These are phyloP conservation scores for Aquilaria yunnanensis DNA, from an alignment of 345 rosid genomes.

Conservation along the genomic window DNA sequence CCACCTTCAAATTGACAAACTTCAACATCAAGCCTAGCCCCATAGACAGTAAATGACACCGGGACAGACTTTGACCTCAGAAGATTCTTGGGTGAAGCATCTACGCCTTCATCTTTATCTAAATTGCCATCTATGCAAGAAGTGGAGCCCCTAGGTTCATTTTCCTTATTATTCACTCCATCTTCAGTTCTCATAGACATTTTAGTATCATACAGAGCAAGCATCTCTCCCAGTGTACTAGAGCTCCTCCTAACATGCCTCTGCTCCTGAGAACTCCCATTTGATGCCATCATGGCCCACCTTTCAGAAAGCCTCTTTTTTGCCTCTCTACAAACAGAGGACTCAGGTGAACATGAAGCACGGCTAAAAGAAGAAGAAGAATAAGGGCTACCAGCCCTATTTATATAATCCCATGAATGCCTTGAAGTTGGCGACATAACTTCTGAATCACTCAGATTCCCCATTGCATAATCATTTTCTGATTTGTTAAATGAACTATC, in stretches of 20 bases:
- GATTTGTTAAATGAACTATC: constrained; percentile 81
- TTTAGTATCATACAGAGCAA: constrained; percentile 65
- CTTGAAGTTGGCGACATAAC: constrained; percentile 67
- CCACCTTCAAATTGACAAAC: constrained; percentile 34
- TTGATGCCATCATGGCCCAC: constrained; percentile 88
- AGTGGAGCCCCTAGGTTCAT: constrained; percentile 43
- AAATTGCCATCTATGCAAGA: constrained; percentile 38
- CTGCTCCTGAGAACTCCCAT: constrained; percentile 48
- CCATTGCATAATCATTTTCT: constrained; percentile 46
- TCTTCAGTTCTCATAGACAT: constrained; percentile 31
- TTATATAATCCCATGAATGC: constrained; percentile 84
- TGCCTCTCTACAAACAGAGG: constrained; percentile 80
- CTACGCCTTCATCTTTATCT: constrained; percentile 34
- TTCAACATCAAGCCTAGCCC: constrained; percentile 38
- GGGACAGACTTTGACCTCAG: constrained; percentile 78
- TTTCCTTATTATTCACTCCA: constrained; percentile 28
- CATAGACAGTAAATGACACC: constrained; percentile 43
- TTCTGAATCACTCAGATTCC: constrained; percentile 71
- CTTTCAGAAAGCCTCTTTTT: constrained; percentile 82
- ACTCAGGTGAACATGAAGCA: constrained; percentile 78
- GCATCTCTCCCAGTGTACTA: constrained; percentile 93
- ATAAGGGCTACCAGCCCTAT: constrained; percentile 62
- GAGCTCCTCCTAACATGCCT: constrained; percentile 49
- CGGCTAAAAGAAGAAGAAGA: constrained; percentile 65
- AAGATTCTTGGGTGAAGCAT: constrained; percentile 45